phyloP scores from a whole-genome alignment of 129 eudicot genomes.

The Solidago caesia region DNA sequence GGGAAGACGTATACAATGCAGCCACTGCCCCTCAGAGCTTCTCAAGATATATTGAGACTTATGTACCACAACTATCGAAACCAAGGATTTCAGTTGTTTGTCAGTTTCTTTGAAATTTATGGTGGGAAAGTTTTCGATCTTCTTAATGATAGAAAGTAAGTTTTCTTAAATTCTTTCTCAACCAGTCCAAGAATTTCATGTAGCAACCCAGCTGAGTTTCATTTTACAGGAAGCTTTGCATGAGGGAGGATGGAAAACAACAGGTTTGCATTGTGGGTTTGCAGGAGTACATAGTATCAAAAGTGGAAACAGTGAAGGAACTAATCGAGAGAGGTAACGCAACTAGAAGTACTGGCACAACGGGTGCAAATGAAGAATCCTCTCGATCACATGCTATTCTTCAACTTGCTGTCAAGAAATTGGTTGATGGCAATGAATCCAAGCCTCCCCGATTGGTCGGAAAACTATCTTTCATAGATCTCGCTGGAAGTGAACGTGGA shows the following conservation, averaged over 20 bases:
- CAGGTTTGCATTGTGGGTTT: conserved; percentile 82
- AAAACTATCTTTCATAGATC: conserved; percentile 73
- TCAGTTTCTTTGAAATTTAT: conserved; percentile 78
- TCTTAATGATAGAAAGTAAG: conserved; percentile 65
- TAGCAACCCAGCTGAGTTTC: neutral
- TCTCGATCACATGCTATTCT: conserved; percentile 82
- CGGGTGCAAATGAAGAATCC: conserved; percentile 88
- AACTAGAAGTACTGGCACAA: conserved; percentile 72
- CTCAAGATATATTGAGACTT: conserved; percentile 53
- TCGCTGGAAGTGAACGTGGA: conserved; percentile 88
- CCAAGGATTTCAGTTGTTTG: conserved; percentile 63
- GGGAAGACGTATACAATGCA: conserved; percentile 87
- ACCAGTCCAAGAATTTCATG: neutral
- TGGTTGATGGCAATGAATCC: conserved; percentile 52
- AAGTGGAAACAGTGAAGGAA: conserved; percentile 53
- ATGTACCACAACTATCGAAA: conserved; percentile 52
- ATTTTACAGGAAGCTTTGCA: conserved; percentile 56
- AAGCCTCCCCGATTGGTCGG: conserved; percentile 63
- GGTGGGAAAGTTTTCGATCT: conserved; percentile 85
- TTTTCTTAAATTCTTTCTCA: neutral
- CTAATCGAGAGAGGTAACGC: conserved; percentile 71
- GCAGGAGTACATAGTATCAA: conserved; percentile 56
- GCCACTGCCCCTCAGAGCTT: conserved; percentile 76
- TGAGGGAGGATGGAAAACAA: conserved; percentile 85
- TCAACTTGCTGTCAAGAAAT: conserved; percentile 66